Percentiles rank a stretch among this genome's conserved stretches.
These are phyloP conservation scores for Hibiscus tridactylites DNA, from an alignment of 345 rosid genomes.

Conservation along the genomic window DNA sequence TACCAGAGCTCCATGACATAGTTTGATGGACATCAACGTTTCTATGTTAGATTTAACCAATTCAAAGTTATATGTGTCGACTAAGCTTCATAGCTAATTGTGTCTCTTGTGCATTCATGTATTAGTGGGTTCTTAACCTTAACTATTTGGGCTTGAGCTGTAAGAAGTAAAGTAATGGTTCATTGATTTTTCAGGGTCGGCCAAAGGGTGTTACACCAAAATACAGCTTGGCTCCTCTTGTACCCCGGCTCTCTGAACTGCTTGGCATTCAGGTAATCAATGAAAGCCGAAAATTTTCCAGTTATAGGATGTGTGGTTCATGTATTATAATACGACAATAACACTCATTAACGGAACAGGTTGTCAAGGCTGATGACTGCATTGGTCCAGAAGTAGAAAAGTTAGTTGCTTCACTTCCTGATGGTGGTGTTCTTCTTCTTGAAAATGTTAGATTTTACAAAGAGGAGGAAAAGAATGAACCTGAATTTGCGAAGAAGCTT, in stretches of 20 bases:
- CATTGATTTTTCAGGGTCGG: background rate
- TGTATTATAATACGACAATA: background rate
- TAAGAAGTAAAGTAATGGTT: conserved; percentile 13
- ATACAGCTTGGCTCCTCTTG: background rate
- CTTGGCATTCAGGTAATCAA: conserved; percentile 25
- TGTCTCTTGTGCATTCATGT: too few species aligned
- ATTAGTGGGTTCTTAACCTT: background rate
- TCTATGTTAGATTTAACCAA: too few species aligned
- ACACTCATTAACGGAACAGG: background rate
- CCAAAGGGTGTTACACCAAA: background rate
- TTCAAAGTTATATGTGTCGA: too few species aligned
- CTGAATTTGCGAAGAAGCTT: background rate
- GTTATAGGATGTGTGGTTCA: background rate
- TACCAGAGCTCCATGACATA: too few species aligned
- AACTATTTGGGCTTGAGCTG: background rate
- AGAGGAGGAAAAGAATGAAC: background rate
- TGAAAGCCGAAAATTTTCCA: background rate
- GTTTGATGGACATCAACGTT: too few species aligned
- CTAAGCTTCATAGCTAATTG: too few species aligned
- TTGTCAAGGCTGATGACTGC: background rate
- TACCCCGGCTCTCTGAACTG: background rate
- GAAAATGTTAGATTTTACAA: background rate
- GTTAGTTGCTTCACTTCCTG: background rate
- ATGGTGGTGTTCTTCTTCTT: background rate
- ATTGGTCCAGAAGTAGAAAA: background rate